Base-by-base conservation (phyloP, 129 eudicot species). In the Chrysanthemum makinoi region DNA sequence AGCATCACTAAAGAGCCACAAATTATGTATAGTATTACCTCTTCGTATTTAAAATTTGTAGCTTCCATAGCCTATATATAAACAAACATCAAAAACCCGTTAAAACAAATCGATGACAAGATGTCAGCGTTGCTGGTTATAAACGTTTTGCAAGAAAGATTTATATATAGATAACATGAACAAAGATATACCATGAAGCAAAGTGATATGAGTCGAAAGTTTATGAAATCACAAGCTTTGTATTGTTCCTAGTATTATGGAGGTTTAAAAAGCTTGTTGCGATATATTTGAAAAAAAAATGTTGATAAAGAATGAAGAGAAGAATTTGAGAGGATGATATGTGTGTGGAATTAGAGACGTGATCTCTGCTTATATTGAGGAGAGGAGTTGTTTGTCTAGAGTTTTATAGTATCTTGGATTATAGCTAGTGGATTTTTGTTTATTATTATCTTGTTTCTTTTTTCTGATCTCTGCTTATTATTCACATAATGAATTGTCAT, bases 21-120 rank as follows among this genome's bases (percentile, higher is more conserved):
- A 18, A 7, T 44, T 8, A 7, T 62, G 52, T 35, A 35, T 35
- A 62, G 17, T 39, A 51, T n/a, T 79, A 83, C 91, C 91, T 86
- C 91, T 60, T 86, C 91, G 69, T 83, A 80, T 70, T 60, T 83
- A 78, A 83, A 68, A 64, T 55, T 43, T 68, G 72, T 52, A 70
- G 72, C 72, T 70, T 70, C 76, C 26, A 51, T 44, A 39, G 81
- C 72, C 81, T 77, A 44, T 53, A 26, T 10, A 13, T 12, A 33
- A 11, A 0, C 17, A 20, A 39, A 51, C 39, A 10, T 35, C 19
- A 18, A 51, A 51, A 76, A 0, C 65, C 58, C 46, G 18, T n/a
- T n/a, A n/a, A n/a, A n/a, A n/a, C n/a, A n/a, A n/a, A n/a, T n/a
- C n/a, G n/a, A n/a, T n/a, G n/a, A 35, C 0, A 5, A 35, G 43